Base-by-base conservation (phyloP, 768 basidiomycete species). In the Hirschioporus abietinus region DNA sequence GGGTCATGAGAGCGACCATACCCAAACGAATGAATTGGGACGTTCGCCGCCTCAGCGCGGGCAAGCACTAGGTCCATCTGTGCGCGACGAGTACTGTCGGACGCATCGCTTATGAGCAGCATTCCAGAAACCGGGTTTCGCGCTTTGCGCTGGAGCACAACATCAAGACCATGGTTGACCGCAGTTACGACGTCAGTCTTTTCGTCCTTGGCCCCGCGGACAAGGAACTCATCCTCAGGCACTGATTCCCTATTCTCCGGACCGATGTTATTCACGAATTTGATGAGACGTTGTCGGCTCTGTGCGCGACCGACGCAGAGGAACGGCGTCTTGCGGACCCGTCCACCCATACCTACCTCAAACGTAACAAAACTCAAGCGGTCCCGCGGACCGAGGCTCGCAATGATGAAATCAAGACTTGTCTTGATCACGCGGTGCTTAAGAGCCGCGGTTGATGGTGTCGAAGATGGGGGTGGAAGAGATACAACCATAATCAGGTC, bases 1-100 rank as follows among this genome's bases (percentile, higher is more conserved):
- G 97, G 97, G 76, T 99, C 97, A 74, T 99, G 97, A 18, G 94
- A 92, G 67, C 93, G 92, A 27, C 96, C 96, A 73, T 96, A 99
- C 64, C 97, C 97, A 70, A 99, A 91, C 2, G 96, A 92, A 76
- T 99, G 96, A 65, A 99, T 97, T 4, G 97, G 96, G 26, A 97
- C 88, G 75, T 95, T 95, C 34, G 93, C 97, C 15, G 97, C 96
- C 74, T 99, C 97, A 1, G 95, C 92, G 42, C 97, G 90, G 59
- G 96, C 96, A 61, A 98, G 90, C 18, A 98, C 96, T 18, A 99
- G 85, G 75, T 99, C 97, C 95, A 99, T 99, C 76, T 98, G 96
- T 25, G 94, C 94, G 18, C 95, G 88, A 64, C 95, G 86, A 18
- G 95, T 95, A 72, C 88, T 91, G 72, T 99, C 97, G 4, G 93